Evolutionary conservation across 352 stramenopile genomes (phyloP), one percentile per base, ranked within the genome.

Genomic region (Globisporangium spiculum): DNA sequence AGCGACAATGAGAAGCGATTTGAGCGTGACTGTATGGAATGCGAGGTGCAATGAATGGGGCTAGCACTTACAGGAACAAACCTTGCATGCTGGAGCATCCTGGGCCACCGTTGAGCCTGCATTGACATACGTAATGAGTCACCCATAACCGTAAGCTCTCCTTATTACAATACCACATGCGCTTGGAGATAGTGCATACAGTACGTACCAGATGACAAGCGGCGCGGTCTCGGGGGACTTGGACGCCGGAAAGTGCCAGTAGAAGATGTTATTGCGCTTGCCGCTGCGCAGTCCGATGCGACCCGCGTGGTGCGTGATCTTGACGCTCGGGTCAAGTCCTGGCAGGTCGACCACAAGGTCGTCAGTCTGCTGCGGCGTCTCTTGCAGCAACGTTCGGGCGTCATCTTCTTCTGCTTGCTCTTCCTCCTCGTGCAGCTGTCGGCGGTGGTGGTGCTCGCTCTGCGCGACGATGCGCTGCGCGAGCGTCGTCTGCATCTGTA

Each of bases 21-120:
- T 48, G 41, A n/a, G 14, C 41, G 12, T 8, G 41, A 7, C 14
- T 48, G 41, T 20, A 48, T n/a, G 41, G 16, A n/a, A 6, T 48
- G 1, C 16, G 16, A 48, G 16, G 36, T 44, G 36, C 36, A 44
- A 18, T 44, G 16, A 54, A n/a, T 54, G n/a, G n/a, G 46, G 20
- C 0, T 16, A 4, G 12, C 9, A 78, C 78, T 54, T 78, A 88
- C 68, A 92, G 63, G 67, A 96, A 92, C 20, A 93, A 60, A 1
- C 88, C 88, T 55, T 94, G 79, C 73, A 93, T 84, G 69, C 88
- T 94, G 8, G 86, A 89, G 55, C 88, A 96, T n/a, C 88, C 88
- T 12, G 88, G 86, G 4, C 88, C 88, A 16, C 88, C 86, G 74
- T 94, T 92, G 5, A 96, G 64, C 86, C 84, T 92, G 18, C 8